These are phyloP conservation scores for Xylaria grammica DNA, from an alignment of 495 filamentous ascomycete species.

Conservation along the genomic window DNA sequence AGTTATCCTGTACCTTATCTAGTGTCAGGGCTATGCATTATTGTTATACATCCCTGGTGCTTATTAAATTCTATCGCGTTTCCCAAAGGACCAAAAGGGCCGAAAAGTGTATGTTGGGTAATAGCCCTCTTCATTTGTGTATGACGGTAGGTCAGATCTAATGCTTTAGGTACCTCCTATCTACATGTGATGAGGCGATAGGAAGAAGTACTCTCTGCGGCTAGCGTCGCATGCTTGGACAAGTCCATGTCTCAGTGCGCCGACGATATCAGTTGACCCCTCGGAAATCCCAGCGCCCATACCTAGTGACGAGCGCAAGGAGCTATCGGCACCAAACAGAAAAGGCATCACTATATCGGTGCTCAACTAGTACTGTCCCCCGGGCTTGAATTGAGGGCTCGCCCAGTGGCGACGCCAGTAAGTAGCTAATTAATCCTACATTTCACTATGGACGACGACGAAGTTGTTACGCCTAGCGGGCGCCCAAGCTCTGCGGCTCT, in stretches of 20 bases:
- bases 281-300: slow-evolving; percentile 1
- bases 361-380: background rate
- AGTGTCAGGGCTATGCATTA: too few relatives aligned
- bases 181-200: background rate
- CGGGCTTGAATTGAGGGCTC: slow-evolving; percentile 12
- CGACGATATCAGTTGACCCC: slow-evolving; percentile 12
- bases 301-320: background rate
- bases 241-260: slow-evolving; percentile 1
- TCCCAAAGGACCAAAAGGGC: too few relatives aligned
- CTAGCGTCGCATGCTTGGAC: slow-evolving; percentile 13
- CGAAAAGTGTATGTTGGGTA: too few relatives aligned
- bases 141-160: slow-evolving; percentile 16
- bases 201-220: background rate
- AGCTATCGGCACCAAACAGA: background rate
- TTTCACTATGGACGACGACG: slow-evolving; percentile 37
- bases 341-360: background rate
- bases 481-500: slow-evolving; percentile 46
- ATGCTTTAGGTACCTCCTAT: background rate
- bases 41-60: too few relatives aligned
- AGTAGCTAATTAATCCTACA: background rate
- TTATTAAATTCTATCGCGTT: too few relatives aligned
- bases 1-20: too few relatives aligned
- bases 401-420: background rate
- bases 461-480: slow-evolving; percentile 30
- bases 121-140: too few relatives aligned